phyloP scores from a whole-genome alignment of 176 grass and related monocot genomes.

The Aegilops sharonensis region DNA sequence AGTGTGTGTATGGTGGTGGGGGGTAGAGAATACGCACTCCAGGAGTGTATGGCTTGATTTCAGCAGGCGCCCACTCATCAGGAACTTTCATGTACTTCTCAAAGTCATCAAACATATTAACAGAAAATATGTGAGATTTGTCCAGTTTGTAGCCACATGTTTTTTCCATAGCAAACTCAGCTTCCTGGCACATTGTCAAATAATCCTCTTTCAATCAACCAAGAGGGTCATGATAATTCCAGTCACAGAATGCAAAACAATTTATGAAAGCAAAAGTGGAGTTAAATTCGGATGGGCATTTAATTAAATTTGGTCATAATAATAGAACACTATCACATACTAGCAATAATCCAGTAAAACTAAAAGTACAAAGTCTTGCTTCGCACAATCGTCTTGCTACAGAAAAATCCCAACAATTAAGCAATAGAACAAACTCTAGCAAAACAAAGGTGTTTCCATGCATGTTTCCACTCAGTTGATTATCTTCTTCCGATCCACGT shows the following conservation, averaged over 20 bases:
- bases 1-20: neutral
- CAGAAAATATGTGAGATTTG: constrained; percentile 75
- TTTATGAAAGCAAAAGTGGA: neutral
- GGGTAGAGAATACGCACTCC: neutral
- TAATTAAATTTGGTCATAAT: neutral
- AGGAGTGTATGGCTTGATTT: neutral
- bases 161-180: constrained; percentile 80
- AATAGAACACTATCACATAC: neutral
- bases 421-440: neutral
- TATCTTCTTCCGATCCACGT: too few species aligned
- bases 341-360: neutral
- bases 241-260: neutral
- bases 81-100: neutral
- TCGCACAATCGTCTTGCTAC: neutral
- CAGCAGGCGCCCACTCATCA: neutral
- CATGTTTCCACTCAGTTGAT: too few species aligned
- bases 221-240: neutral
- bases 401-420: constrained; percentile 14
- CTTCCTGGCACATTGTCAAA: constrained; percentile 58
- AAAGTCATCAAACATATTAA: constrained; percentile 48
- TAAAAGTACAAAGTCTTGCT: neutral
- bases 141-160: constrained; percentile 86
- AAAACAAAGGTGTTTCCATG: too few species aligned
- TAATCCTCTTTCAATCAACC: neutral
- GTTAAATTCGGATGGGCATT: neutral